Percentiles rank a stretch among this genome's conserved stretches.
Evolutionary conservation across 2,329 filamentous ascomycete genomes (phyloP).

Genomic region (Alternaria arborescens): DNA sequence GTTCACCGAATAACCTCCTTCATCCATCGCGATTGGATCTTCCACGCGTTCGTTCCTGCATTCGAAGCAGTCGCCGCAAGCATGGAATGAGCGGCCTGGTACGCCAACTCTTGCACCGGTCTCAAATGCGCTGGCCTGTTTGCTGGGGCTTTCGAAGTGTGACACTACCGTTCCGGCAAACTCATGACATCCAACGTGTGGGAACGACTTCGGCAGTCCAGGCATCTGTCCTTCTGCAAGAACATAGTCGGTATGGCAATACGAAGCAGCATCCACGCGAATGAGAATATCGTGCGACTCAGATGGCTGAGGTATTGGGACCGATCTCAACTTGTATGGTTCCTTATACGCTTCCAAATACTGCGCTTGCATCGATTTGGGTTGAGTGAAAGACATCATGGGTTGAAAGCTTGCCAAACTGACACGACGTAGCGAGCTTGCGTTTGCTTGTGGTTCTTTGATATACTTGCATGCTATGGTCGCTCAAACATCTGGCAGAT

Average conservation of each 20-base stretch:
- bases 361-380: slow-evolving; percentile 52
- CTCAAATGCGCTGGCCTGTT: slow-evolving; percentile 28
- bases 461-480: not conserved
- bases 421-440: not conserved
- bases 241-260: slow-evolving; percentile 57
- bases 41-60: slow-evolving; percentile 39
- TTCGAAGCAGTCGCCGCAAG: slow-evolving; percentile 55
- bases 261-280: slow-evolving; percentile 58
- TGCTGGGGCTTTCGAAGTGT: slow-evolving; percentile 29
- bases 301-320: slow-evolving; percentile 45
- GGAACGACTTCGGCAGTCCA: slow-evolving; percentile 50
- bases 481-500: not conserved
- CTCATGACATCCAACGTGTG: slow-evolving; percentile 58
- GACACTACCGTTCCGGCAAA: slow-evolving; percentile 57
- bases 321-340: slow-evolving; percentile 51
- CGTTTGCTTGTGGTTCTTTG: not conserved
- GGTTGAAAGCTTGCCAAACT: no score
- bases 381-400: slow-evolving; percentile 28
- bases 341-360: slow-evolving; percentile 54
- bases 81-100: slow-evolving; percentile 53
- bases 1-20: slow-evolving; percentile 53
- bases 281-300: slow-evolving; percentile 55
- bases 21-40: slow-evolving; percentile 46
- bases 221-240: slow-evolving; percentile 49
- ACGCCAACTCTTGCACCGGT: slow-evolving; percentile 52